Base-by-base conservation (phyloP, 805 yeast genomes). In the Saccharomycopsis sp. region DNA sequence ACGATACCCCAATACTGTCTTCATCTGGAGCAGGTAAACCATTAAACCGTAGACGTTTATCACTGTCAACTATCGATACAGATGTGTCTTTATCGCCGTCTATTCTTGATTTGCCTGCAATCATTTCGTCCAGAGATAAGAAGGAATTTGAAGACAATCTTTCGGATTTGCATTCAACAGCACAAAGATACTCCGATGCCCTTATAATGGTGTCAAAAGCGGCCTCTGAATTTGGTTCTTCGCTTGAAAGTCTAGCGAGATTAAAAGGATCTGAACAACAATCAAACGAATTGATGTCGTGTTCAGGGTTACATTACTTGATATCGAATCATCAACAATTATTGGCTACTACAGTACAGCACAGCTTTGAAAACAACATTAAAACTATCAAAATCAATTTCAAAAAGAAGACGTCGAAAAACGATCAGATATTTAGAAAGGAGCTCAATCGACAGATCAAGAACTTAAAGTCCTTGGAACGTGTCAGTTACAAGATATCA, bases 281-380 rank as follows among this genome's bases (percentile, higher is more conserved):
- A 1, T 78, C 85, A 1, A 86, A 86, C 63, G 89, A 89, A 7
- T 69, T 89, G 15, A 72, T 83, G 64, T 79, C 83, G 54, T 87
- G 92, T 1, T 85, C 90, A 49, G 96, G 96, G 0, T 73, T 90
- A 57, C 92, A 88, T 64, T 84, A 81, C 66, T 75, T 90, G 50
- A 79, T 88, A 19, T 84, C 93, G 0, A 89, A 88, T 68, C 94
- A 89, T 67, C 86, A 87, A 61, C 85, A 84, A 61, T 81, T 90
- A 14, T 74, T 90, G 63, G 78, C 89, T 15, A 74, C 82, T 56
- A 71, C 83, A 52, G 69, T 89, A 1, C 70, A 73, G n/a, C 67
- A 75, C n/a, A 75, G 78, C 38, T 81, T 89, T 65, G 82, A 78
- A 56, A 73, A 69, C 15, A 88, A 89, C 0, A 71, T 87, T 41